These are phyloP conservation scores for Penicillium alfredii DNA, from an alignment of 495 filamentous ascomycete genomes.

Conservation along the genomic window DNA sequence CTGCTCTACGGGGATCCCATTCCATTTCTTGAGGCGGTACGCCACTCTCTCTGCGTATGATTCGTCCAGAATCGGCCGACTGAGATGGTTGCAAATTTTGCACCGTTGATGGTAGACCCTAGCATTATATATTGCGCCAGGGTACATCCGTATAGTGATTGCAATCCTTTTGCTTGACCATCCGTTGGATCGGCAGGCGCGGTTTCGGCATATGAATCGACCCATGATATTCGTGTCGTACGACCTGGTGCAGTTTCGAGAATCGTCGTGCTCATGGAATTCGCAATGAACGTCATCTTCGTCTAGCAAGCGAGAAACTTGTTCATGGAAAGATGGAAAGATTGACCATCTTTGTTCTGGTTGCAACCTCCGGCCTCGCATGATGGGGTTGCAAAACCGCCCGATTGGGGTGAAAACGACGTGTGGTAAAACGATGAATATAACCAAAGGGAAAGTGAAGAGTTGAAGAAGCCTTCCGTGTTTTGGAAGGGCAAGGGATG, in stretches of 20 bases:
- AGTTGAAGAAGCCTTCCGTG: no score
- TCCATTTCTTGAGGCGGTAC: slow-evolving; percentile 47
- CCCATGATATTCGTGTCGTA: slow-evolving; percentile 28
- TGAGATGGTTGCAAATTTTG: slow-evolving; percentile 26
- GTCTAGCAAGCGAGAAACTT: slow-evolving; percentile 29
- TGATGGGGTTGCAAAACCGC: no score
- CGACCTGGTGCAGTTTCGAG: not conserved
- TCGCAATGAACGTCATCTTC: slow-evolving; percentile 15
- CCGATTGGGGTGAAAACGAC: no score
- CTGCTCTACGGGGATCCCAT: slow-evolving; percentile 33
- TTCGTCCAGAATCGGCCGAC: slow-evolving; percentile 31
- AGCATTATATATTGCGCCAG: slow-evolving; percentile 38
- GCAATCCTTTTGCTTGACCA: slow-evolving; percentile 40
- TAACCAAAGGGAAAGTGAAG: no score
- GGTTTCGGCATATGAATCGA: slow-evolving; percentile 22
- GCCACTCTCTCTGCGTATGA: slow-evolving; percentile 46
- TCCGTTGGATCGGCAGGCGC: slow-evolving; percentile 8
- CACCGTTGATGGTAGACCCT: slow-evolving; percentile 46
- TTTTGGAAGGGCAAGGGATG: no score
- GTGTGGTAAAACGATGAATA: no score
- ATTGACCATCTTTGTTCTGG: slow-evolving; percentile 29
- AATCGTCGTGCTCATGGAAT: slow-evolving; percentile 11
- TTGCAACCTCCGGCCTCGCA: no score
- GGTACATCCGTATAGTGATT: slow-evolving; percentile 43
- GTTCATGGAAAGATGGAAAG: slow-evolving; percentile 30